Evolutionary conservation across 2,329 filamentous ascomycete species (phyloP).

Genomic region (Mycogone perniciosa): DNA sequence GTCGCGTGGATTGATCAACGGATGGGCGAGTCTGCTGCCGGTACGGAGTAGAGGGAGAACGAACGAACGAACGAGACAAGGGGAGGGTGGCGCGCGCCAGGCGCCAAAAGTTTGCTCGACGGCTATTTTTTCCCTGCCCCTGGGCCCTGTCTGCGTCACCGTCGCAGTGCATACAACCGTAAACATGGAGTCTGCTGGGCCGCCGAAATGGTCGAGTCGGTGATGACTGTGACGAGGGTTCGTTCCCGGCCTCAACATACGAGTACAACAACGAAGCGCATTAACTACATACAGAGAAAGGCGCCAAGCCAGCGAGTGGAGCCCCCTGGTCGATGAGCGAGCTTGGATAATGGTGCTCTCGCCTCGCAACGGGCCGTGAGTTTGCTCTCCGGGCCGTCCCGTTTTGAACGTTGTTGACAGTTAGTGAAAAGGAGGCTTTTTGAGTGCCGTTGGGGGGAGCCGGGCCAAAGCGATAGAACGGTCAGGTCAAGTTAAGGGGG

Average conservation of each 20-base stretch:
- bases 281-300: not conserved
- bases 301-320: slow-evolving; percentile 12
- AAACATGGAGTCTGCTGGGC: slow-evolving; percentile 1
- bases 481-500: not conserved
- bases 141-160: not conserved
- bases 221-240: not conserved
- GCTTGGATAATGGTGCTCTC: slow-evolving; percentile 7
- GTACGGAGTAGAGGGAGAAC: not conserved
- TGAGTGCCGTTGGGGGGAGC: not conserved
- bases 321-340: slow-evolving; percentile 6
- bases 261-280: not conserved
- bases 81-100: slow-evolving; percentile 1
- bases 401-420: slow-evolving; percentile 5
- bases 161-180: slow-evolving; percentile 1
- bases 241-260: slow-evolving; percentile 1
- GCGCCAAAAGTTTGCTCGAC: slow-evolving; percentile 5
- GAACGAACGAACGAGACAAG: not conserved
- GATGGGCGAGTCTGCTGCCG: not conserved
- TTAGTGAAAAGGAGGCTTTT: not conserved
- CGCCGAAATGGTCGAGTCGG: slow-evolving; percentile 2
- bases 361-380: slow-evolving; percentile 13
- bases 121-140: not conserved
- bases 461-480: not conserved
- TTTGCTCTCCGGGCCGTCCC: slow-evolving; percentile 13
- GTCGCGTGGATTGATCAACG: slow-evolving; percentile 4